These are phyloP conservation scores for Melanomma pulvis-pyrius DNA, from an alignment of 495 filamentous ascomycete genomes.

Conservation along the genomic window DNA sequence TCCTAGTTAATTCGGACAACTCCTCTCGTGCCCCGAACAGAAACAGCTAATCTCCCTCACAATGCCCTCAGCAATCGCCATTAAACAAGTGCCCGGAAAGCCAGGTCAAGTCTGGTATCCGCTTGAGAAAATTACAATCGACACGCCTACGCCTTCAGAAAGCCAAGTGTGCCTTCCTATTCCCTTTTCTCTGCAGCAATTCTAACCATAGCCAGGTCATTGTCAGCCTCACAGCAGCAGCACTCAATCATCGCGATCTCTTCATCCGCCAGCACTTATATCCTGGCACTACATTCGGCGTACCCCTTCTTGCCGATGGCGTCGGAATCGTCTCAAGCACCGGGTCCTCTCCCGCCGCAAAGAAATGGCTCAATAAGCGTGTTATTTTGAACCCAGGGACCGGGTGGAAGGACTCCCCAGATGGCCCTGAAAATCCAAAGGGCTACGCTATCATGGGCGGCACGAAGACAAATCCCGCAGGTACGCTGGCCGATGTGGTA, in stretches of 20 bases:
- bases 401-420: conserved; percentile 72
- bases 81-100: conserved; percentile 68
- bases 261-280: conserved; percentile 92
- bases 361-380: conserved; percentile 61
- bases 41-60: neutral
- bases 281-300: conserved; percentile 74
- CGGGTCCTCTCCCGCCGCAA: conserved; percentile 55
- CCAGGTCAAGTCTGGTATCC: conserved; percentile 87
- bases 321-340: conserved; percentile 68
- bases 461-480: conserved; percentile 61
- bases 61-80: conserved; percentile 61
- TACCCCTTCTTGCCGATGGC: conserved; percentile 79
- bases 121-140: conserved; percentile 41
- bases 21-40: neutral
- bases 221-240: conserved; percentile 69
- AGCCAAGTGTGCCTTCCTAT: conserved; percentile 23
- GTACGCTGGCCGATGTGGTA: conserved; percentile 72
- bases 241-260: conserved; percentile 90
- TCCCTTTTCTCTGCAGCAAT: neutral
- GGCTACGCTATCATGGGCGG: conserved; percentile 74
- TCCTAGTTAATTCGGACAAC: neutral
- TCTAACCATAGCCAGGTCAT: conserved; percentile 52
- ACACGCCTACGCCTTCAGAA: conserved; percentile 30
- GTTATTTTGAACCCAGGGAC: conserved; percentile 74
- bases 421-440: conserved; percentile 68